phyloP scores from a whole-genome alignment of 163 green algal genomes.

The Botryococcus braunii region DNA sequence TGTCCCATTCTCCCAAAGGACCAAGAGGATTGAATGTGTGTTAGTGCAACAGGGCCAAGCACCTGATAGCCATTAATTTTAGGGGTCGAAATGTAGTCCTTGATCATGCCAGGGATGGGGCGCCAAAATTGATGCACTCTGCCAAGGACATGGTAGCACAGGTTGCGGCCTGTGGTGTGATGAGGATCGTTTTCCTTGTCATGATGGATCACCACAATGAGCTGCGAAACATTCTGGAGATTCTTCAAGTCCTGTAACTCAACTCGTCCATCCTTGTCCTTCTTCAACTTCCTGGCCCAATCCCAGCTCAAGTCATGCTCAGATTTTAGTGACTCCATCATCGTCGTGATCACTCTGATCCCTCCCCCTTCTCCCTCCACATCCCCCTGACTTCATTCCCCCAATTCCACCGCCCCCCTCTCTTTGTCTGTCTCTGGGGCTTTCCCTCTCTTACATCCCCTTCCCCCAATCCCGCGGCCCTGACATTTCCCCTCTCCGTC shows the following conservation, averaged over 20 bases:
- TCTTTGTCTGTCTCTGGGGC: too few species aligned
- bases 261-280: slow-evolving; percentile 28
- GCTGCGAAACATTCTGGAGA: slow-evolving; percentile 63
- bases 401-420: slow-evolving; percentile 18
- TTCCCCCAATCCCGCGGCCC: too few species aligned
- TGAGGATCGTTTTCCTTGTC: slow-evolving; percentile 10
- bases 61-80: slow-evolving; percentile 73
- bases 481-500: too few species aligned
- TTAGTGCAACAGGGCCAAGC: not conserved
- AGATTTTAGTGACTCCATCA: too few species aligned
- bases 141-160: slow-evolving; percentile 85
- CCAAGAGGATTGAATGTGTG: not conserved
- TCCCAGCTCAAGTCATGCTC: too few species aligned
- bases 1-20: not conserved
- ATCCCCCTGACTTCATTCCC: too few species aligned
- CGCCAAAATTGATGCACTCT: slow-evolving; percentile 73
- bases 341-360: too few species aligned
- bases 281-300: slow-evolving; percentile 27
- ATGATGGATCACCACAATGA: slow-evolving; percentile 25
- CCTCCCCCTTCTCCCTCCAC: too few species aligned
- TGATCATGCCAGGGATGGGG: slow-evolving; percentile 62
- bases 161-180: slow-evolving; percentile 12
- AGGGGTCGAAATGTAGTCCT: slow-evolving; percentile 80
- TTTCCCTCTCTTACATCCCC: too few species aligned
- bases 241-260: slow-evolving; percentile 31